Conservation (phyloP, 164 flowering plant genomes). For the Vitis riparia region DNA sequence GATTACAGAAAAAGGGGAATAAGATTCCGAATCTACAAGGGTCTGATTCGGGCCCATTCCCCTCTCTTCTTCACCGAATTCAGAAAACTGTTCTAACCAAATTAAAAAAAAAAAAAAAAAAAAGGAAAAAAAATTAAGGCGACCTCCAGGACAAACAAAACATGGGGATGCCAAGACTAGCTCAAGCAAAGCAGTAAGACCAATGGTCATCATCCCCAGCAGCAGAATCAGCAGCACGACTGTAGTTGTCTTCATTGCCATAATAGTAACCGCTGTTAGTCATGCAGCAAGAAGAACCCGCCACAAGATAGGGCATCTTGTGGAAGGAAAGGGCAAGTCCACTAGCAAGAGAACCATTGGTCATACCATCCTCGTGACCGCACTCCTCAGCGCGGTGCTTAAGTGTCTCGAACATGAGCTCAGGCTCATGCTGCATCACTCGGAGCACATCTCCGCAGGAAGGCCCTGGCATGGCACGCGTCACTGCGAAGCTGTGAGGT, state of each 20-base stretch:
- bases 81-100: slow-evolving; percentile 7
- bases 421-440: slow-evolving; percentile 98
- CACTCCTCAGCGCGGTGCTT: slow-evolving; percentile 83
- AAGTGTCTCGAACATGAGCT: slow-evolving; percentile 91
- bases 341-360: slow-evolving; percentile 37
- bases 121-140: slow-evolving; percentile 9
- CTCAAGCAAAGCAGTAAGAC: slow-evolving; percentile 73
- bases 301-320: slow-evolving; percentile 78
- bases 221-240: slow-evolving; percentile 28
- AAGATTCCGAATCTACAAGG: slow-evolving; percentile 30
- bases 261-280: slow-evolving; percentile 40
- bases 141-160: slow-evolving; percentile 10
- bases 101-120: slow-evolving; percentile 3
- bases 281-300: slow-evolving; percentile 34
- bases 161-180: neutral
- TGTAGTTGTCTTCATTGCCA: slow-evolving; percentile 37
- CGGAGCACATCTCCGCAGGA: slow-evolving; percentile 84
- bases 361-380: slow-evolving; percentile 21
- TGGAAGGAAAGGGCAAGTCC: slow-evolving; percentile 69
- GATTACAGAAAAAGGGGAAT: slow-evolving; percentile 5
- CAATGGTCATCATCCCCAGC: slow-evolving; percentile 73
- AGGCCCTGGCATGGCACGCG: slow-evolving; percentile 77
- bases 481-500: slow-evolving; percentile 90
- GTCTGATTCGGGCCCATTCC: slow-evolving; percentile 13
- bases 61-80: slow-evolving; percentile 12